A percentile compares a stretch with the other conserved stretches of the same genome.
These are phyloP conservation scores for Westerdykella ornata DNA, from an alignment of 2,329 filamentous ascomycete species.

Conservation along the genomic window DNA sequence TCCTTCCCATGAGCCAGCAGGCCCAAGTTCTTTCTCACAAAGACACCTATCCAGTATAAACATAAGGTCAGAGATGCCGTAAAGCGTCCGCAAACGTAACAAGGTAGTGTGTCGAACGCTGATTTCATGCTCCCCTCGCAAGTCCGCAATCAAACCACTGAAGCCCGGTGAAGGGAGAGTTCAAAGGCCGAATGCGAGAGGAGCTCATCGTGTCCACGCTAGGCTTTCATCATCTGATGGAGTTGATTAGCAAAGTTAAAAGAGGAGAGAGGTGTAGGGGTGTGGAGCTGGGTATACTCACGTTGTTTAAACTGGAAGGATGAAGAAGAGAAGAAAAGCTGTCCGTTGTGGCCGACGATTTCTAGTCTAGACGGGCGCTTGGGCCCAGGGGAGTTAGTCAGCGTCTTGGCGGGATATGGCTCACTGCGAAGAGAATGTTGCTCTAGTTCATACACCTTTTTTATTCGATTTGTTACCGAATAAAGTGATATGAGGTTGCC, in stretches of 20 bases:
- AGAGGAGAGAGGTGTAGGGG: too few species aligned
- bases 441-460: too few species aligned
- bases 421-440: not conserved
- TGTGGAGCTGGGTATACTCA: too few species aligned
- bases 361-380: conserved; percentile 22
- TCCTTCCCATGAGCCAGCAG: not conserved
- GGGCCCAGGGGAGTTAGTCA: conserved; percentile 37
- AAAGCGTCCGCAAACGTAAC: conserved; percentile 95
- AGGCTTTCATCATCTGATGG: conserved; percentile 96
- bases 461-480: not conserved
- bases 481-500: not conserved
- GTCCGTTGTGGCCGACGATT: conserved; percentile 20
- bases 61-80: conserved; percentile 82
- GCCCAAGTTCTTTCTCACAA: not conserved
- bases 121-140: conserved; percentile 75
- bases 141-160: conserved; percentile 72
- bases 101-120: conserved; percentile 99
- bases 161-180: conserved; percentile 85
- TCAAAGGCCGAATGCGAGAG: conserved; percentile 57
- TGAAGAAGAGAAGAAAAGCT: conserved; percentile 51
- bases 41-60: conserved; percentile 51
- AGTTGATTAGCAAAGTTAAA: too few species aligned
- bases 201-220: conserved; percentile 91
- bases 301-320: conserved; percentile 99
- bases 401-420: conserved; percentile 18